Base-by-base conservation (phyloP, 345 rosid species). In the Alliaria petiolata region DNA sequence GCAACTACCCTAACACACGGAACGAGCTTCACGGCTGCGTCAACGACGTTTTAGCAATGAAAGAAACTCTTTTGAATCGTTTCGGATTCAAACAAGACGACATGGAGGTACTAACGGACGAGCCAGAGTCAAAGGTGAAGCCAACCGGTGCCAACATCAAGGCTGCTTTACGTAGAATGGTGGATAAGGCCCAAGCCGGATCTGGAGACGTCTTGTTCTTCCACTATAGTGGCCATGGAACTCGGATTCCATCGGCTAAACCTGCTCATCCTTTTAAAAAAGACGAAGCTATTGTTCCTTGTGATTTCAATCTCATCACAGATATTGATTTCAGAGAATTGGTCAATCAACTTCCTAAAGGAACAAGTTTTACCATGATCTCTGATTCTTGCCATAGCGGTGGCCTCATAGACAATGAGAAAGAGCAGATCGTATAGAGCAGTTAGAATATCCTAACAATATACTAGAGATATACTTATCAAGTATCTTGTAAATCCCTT, bases 311-410 rank as follows among this genome's bases (percentile, higher is more conserved):
- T 80, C 87, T 89, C 79, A 82, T 91, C 33, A 91, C 92, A 75
- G 96, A 86, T 56, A 66, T 84, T 70, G 98, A 89, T 65, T 85
- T 92, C 62, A 79, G 92, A 74, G 87, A 89, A 54, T 26, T 89
- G 13, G 95, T 92, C 38, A 86, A 86, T 72, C 85, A 83, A 8
- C 79, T 92, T 14, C 88, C 95, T 15, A 81, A 85, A 52, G 88
- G 87, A 7, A 78, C 92, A 70, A 85, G 77, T 70, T 83, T 92
- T 81, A 88, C 96, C 36, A 84, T 92, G 72, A 62, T 92, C 43
- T 92, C 98, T 5, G 98, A 92, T 82, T 92, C 96, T 52, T 89
- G 98, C 78, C 95, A 92, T 75, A 89, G 96, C 46, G 98, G 98
- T 11, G 91, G 96, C 43, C 91, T 89, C 3, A 85, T 89, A 63